Evolutionary conservation across 306 rosid species (phyloP).

Genomic region (Glycine tomentella): DNA sequence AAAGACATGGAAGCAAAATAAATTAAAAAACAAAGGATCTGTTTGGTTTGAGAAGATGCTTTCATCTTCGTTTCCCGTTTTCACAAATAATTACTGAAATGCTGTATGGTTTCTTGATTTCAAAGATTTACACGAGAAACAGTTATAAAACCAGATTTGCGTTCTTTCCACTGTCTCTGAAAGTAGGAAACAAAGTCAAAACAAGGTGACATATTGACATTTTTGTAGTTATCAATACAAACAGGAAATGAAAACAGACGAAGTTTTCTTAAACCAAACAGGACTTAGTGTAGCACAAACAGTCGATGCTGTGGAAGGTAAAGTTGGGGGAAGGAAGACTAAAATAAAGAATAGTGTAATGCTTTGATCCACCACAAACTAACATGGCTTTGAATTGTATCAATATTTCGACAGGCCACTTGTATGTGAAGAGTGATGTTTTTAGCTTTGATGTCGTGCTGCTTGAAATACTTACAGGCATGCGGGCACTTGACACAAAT

Average conservation of each 20-base stretch:
- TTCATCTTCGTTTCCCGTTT: neutral
- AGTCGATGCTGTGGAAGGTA: neutral
- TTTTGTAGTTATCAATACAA: too few species aligned
- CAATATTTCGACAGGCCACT: conserved; percentile 64
- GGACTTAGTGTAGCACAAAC: neutral
- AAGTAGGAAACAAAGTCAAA: neutral
- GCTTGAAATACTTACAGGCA: conserved; percentile 75
- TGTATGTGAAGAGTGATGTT: conserved; percentile 65
- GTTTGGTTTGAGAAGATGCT: neutral
- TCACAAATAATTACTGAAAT: neutral
- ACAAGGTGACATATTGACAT: neutral
- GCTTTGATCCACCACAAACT: conserved; percentile 11
- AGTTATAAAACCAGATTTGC: too few species aligned
- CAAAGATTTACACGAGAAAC: neutral
- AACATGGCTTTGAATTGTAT: conserved; percentile 22
- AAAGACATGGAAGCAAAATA: conserved; percentile 20
- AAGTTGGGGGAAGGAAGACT: neutral
- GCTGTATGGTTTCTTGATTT: neutral
- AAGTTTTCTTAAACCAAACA: neutral
- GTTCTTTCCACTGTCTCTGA: neutral
- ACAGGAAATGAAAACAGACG: neutral
- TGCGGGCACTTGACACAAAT: conserved; percentile 59
- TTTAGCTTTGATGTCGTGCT: conserved; percentile 87
- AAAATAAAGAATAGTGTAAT: neutral
- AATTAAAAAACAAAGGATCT: neutral